A percentile compares a stretch with the other conserved stretches of the same genome.
phyloP scores from a whole-genome alignment of 495 filamentous ascomycete genomes.

The Hypoxylon lenormandii region DNA sequence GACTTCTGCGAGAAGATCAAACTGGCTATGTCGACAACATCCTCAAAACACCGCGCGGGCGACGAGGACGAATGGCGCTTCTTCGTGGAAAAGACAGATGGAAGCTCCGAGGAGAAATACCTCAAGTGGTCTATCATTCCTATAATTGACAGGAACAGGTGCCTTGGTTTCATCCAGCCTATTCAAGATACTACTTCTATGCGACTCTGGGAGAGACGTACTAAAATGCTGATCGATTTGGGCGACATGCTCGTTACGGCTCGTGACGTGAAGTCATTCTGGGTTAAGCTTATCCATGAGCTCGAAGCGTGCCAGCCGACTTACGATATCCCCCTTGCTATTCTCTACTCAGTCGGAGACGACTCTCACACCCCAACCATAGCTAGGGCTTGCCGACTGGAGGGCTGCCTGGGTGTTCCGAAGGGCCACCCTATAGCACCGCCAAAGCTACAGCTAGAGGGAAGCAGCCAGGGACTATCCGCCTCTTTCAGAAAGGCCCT shows the following conservation, averaged over 20 bases:
- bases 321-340: conserved; percentile 70
- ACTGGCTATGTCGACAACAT: conserved; percentile 66
- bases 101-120: conserved; percentile 73
- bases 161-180: conserved; percentile 64
- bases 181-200: conserved; percentile 75
- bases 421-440: conserved; percentile 69
- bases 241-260: conserved; percentile 75
- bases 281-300: conserved; percentile 66
- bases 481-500: conserved; percentile 74
- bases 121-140: conserved; percentile 77
- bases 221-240: conserved; percentile 74
- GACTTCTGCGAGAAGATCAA: conserved; percentile 75
- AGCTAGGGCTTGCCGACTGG: conserved; percentile 66
- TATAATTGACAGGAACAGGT: conserved; percentile 69
- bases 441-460: conserved; percentile 66
- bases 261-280: conserved; percentile 72
- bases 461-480: conserved; percentile 71
- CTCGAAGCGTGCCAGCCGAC: conserved; percentile 67
- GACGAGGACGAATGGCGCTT: conserved; percentile 78
- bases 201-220: conserved; percentile 73
- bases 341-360: conserved; percentile 72
- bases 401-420: conserved; percentile 73
- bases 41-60: conserved; percentile 67
- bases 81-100: conserved; percentile 68
- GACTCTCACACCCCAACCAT: conserved; percentile 68